A percentile compares a stretch with the other conserved stretches of the same genome.
These are phyloP conservation scores for Aspergillus neotritici DNA, from an alignment of 2,329 filamentous ascomycete genomes.

Conservation along the genomic window DNA sequence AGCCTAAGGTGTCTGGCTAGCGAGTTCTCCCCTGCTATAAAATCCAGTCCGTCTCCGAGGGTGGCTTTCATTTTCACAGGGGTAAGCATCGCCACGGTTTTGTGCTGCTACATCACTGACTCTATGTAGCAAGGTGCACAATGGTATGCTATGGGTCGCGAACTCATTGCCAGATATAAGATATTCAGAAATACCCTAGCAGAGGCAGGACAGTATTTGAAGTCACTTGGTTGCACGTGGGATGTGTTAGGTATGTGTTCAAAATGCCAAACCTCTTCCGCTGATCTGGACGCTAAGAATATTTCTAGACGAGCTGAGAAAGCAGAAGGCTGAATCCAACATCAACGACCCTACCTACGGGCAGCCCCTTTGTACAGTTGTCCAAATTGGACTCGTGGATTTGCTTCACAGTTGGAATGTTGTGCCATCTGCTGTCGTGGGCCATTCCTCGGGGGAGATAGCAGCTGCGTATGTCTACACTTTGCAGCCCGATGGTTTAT, in stretches of 20 bases:
- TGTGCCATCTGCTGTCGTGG: conserved; percentile 19
- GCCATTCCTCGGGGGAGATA: conserved; percentile 34
- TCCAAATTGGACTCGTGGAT: conserved; percentile 29
- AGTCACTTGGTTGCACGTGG: conserved; percentile 21
- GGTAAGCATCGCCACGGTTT: too few relatives aligned
- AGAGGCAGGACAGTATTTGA: conserved; percentile 2
- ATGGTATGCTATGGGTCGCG: conserved; percentile 31
- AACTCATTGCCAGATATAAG: conserved; percentile 15
- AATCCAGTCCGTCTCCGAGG: conserved; percentile 6
- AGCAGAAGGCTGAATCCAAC: conserved; percentile 5
- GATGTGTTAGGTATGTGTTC: too few relatives aligned
- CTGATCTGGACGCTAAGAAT: neutral
- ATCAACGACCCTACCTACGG: conserved; percentile 24
- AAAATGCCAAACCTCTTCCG: neutral
- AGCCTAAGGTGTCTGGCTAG: too few relatives aligned
- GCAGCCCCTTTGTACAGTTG: conserved; percentile 26
- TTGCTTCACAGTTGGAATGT: conserved; percentile 22
- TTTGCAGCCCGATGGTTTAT: neutral
- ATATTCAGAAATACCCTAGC: neutral
- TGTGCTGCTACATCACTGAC: too few relatives aligned
- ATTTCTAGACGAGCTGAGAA: neutral
- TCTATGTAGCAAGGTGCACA: conserved; percentile 29
- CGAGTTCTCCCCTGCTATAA: conserved; percentile 7
- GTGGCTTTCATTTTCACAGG: conserved; percentile 33
- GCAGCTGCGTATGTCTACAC: conserved; percentile 34